Base-by-base conservation (phyloP, 2,329 filamentous ascomycete species). In the Pestalotiopsis sp. region DNA sequence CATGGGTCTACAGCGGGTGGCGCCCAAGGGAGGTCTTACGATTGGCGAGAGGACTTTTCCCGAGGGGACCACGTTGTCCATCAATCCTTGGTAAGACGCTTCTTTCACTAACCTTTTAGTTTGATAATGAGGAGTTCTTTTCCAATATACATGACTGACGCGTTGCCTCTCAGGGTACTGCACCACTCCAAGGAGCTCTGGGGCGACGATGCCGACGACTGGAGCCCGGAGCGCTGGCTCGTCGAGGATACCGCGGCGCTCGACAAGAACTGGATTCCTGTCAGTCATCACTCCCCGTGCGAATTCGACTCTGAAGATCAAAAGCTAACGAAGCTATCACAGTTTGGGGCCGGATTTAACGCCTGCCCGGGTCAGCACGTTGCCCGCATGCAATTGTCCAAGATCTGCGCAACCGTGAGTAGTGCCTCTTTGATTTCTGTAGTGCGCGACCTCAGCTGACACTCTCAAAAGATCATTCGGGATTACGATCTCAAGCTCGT, bases 361-460 rank as follows among this genome's bases (percentile, higher is more conserved):
- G 38, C 39, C 9, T 68, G 66, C 44, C 66, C 66, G 2, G 66
- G 66, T 14, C 66, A 68, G 44, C 57, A 65, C n/a, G 48, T 68
- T n/a, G 66, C 62, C 2, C 52, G 66, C 11, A 64, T 68, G 20
- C 55, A 68, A 24, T 6, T 68, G 20, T 35, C 40, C 39, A 68
- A 68, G 56, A 48, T 68, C 17, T 39, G 39, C 14, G 20, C 63
- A 11, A 58, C 63, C 1, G 26, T 65, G 6, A 63, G 60, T 63
- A 13, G 5, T 22, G 4, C 6, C 10, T n/a, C 3, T 20, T 4
- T 35, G 13, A 48, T 44, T 3, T 64, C 2, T 3, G 7, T 52
- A 6, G 10, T 30, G 7, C 13, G 10, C 9, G 9, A 5, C 4
- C 13, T 13, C 1, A 14, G 17, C 39, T 64, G 13, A 64, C 24